These are phyloP conservation scores for Kwoniella botswanensis DNA, from an alignment of 768 basidiomycete genomes.

Conservation along the genomic window DNA sequence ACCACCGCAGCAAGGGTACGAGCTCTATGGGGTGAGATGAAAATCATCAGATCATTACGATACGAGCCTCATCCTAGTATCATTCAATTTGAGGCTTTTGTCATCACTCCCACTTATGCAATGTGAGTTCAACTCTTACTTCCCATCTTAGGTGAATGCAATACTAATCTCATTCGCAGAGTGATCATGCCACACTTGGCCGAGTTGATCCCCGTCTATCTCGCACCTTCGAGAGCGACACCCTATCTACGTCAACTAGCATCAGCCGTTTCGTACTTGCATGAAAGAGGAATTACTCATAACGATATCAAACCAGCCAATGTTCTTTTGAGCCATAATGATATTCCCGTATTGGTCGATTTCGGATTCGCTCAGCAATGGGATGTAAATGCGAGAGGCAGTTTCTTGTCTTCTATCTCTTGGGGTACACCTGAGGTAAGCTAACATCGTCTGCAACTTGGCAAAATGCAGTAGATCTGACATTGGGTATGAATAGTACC, in stretches of 20 bases:
- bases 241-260: conserved; percentile 55
- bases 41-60: conserved; percentile 84
- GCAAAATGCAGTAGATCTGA: background rate
- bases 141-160: background rate
- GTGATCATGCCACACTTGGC: conserved; percentile 78
- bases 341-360: conserved; percentile 77
- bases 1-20: conserved; percentile 87
- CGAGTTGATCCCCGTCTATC: conserved; percentile 84
- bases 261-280: conserved; percentile 56
- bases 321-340: conserved; percentile 78
- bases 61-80: conserved; percentile 87
- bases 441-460: background rate
- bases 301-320: conserved; percentile 78
- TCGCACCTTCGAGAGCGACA: conserved; percentile 75
- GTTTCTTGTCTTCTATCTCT: conserved; percentile 49
- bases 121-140: conserved; percentile 66
- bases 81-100: conserved; percentile 90
- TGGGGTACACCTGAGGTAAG: conserved; percentile 85
- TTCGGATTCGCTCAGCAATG: conserved; percentile 96
- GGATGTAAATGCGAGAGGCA: conserved; percentile 63
- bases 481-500: conserved; percentile 68
- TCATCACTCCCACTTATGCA: conserved; percentile 87
- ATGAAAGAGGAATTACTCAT: conserved; percentile 56
- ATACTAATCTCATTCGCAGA: conserved; percentile 15
- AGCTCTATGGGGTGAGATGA: conserved; percentile 98